These are phyloP conservation scores for Aureobasidium vineae DNA, from an alignment of 2,329 filamentous ascomycete genomes.

Conservation along the genomic window DNA sequence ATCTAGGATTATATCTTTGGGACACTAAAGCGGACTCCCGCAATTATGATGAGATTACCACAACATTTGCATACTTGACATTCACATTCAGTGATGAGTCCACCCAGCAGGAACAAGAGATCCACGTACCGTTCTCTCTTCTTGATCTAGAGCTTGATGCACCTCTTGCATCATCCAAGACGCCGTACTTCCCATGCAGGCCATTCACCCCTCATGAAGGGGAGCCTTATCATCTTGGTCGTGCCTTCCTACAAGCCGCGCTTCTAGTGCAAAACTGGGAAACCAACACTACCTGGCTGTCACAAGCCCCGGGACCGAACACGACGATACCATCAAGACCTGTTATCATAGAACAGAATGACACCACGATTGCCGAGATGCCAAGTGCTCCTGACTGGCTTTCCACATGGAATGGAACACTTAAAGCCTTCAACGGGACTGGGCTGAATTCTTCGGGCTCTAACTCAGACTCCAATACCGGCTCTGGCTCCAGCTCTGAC, in stretches of 20 bases:
- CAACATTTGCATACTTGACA: neutral
- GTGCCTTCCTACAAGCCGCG: constrained; percentile 18
- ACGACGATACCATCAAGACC: neutral
- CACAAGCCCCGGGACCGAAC: constrained; percentile 12
- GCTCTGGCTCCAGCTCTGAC: too few species aligned
- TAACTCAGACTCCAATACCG: neutral
- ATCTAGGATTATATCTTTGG: constrained; percentile 8
- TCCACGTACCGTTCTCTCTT: constrained; percentile 12
- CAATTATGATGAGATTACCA: neutral
- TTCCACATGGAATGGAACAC: neutral
- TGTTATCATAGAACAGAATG: neutral
- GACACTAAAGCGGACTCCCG: neutral
- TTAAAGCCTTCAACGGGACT: neutral
- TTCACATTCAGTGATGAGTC: neutral
- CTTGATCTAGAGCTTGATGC: constrained; percentile 1
- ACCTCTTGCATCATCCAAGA: neutral
- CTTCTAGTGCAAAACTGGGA: constrained; percentile 22
- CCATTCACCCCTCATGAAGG: neutral
- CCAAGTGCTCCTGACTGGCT: neutral
- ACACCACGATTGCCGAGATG: neutral
- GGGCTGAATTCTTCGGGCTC: too few species aligned
- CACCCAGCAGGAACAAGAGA: neutral
- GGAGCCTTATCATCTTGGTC: constrained; percentile 13
- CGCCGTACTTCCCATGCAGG: constrained; percentile 13
- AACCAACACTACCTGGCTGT: neutral